Evolutionary conservation across 768 basidiomycete species (phyloP), one percentile per base, ranked within the genome.

Genomic region (Leccinum imitatum): DNA sequence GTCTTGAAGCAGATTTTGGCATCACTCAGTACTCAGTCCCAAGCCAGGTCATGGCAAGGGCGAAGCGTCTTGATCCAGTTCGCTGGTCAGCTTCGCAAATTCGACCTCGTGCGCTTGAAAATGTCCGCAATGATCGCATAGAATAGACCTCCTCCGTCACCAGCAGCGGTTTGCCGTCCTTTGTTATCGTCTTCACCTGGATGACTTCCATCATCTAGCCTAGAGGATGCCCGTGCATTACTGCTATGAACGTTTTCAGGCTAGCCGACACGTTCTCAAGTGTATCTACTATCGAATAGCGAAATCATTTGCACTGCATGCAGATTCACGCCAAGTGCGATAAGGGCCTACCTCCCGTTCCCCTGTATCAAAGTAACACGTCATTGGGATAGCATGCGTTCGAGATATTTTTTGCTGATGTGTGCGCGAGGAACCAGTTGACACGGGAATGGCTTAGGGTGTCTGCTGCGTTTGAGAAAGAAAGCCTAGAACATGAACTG

Each of bases 61-160:
- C 6, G 63, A 60, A 19, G 57, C 50, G 48, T 69, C 67, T 33
- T 60, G 58, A 11, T 61, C 56, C 14, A 73, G 35, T 27, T 73
- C 64, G 11, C n/a, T 55, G 1, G 68, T 74, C 50, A 73, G 21
- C 56, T 67, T 64, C 31, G 65, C 71, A 44, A 74, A 71, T 44
- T 73, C 73, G 1, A 73, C 58, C 8, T 67, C 71, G 21, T 74
- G 58, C 61, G 69, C 53, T 63, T 67, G 57, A 73, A 73, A 31
- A 73, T 71, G 51, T 71, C 71, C 17, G 71, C 69, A 33, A 73
- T 62, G 44, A 74, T 71, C n/a, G 58, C 57, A 57, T 73, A 68
- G 4, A 71, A 25, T 25, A 25, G 25, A 25, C 73, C 21, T 73
- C 71, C 30, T 30, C 30, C 17, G 71, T 65, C 19, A 74, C 65